Evolutionary conservation across 2,329 filamentous ascomycete genomes (phyloP), one percentile per base, ranked within the genome.

Genomic region (Lachnellula hyalina): DNA sequence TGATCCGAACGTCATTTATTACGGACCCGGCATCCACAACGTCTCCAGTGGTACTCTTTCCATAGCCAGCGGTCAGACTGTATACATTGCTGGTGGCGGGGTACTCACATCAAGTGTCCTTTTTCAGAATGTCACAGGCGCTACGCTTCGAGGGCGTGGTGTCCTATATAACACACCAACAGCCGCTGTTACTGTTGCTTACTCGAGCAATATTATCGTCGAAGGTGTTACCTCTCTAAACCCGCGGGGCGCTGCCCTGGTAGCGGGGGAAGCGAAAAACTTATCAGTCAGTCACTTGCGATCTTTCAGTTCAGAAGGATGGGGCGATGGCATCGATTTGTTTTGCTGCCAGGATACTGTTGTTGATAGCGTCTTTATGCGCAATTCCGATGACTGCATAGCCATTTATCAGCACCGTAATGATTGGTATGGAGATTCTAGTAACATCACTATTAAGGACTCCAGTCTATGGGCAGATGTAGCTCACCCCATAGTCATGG

Each of bases 321-420:
- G 41, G 8, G 53, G 53, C 2, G 56, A 58, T 41, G 56, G 56
- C 17, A 52, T 58, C 6, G 56, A 58, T 44, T 36, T 58, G 4
- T 58, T 47, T 32, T 58, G 56, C 17, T 49, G 12, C 7, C 14
- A 46, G 32, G 36, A 38, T 38, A n/a, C n/a, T n/a, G n/a, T 38
- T 14, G 8, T 38, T 38, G 36, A 38, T 5, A 38, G 65, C 14
- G 63, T 63, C 45, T 73, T 73, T 54, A 53, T 73, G 36, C 66
- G 71, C 12, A 73, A 69, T 52, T 71, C 69, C 1, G 71, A 73
- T 49, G 71, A 72, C 50, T 66, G 52, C 14, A 67, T 72, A 34
- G 71, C 71, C 11, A 55, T 72, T 4, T 72, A 72, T 51, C 55
- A 62, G 7, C 70, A 72, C 51, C 67, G 70, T 0, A 65, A 63